Evolutionary conservation across 371 early-diverging fungal species (phyloP).

Genomic region (Entomophthora muscae): DNA sequence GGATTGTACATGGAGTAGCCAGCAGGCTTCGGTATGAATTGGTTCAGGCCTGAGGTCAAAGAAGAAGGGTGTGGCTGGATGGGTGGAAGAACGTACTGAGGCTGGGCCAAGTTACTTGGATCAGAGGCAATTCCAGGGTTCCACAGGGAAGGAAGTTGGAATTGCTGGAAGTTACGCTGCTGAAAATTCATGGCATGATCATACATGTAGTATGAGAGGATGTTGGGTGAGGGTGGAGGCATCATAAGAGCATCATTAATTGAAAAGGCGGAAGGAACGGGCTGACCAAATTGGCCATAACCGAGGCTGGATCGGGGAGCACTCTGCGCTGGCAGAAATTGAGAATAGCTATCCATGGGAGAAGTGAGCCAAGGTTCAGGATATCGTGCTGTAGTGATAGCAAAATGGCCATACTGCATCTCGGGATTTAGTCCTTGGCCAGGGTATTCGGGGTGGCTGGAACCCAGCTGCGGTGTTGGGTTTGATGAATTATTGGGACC

Average conservation of each 20-base stretch:
- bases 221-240: conserved; percentile 24
- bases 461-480: neutral
- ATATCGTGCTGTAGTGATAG: conserved; percentile 6
- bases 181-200: conserved; percentile 4
- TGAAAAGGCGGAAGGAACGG: neutral
- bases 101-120: neutral
- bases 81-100: neutral
- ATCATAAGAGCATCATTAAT: conserved; percentile 15
- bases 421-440: neutral
- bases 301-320: neutral
- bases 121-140: neutral
- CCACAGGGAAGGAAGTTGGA: neutral
- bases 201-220: conserved; percentile 19
- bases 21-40: neutral
- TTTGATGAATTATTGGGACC: neutral
- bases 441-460: neutral
- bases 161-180: neutral
- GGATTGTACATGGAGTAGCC: neutral
- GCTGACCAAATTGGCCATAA: neutral
- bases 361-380: neutral
- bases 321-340: conserved; percentile 3
- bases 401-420: conserved; percentile 7
- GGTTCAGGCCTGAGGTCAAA: neutral
- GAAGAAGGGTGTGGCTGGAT: neutral
- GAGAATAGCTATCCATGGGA: neutral